Base-by-base conservation (phyloP, 129 eudicot genomes). In the Pseudognaphalium luteoalbum region DNA sequence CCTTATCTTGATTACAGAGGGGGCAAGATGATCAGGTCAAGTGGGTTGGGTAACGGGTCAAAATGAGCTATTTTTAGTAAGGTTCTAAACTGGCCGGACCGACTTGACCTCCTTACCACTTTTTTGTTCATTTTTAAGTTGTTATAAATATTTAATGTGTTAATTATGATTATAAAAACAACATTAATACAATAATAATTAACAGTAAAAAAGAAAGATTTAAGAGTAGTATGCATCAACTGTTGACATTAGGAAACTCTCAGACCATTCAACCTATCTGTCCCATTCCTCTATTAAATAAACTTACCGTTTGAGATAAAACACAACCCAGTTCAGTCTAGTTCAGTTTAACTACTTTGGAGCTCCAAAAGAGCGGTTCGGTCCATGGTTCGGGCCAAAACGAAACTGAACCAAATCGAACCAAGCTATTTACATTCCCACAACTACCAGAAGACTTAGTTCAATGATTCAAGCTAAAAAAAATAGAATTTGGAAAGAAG, bases 341-440 rank as follows among this genome's bases (percentile, higher is more conserved):
- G 62, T 56, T 33, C 47, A n/a, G 51, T 72, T 72, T 56, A 19
- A 47, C 41, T 72, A 72, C 51, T 52, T 71, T 71, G 30, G 76
- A 50, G 15, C 62, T 28, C 42, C 8, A 29, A 7, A 66, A 16
- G 1, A 73, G 57, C 12, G 10, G 39, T 58, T 59, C 21, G 56
- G 68, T 73, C 25, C 68, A 21, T 35, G 35, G 57, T 73, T 58
- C 37, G 11, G 51, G 67, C 52, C 21, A 15, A 41, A 62, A 75
- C 62, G 16, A 10, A n/a, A 58, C 42, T 1, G 4, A 25, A 25
- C 28, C 28, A 25, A 25, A 20, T 2, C 50, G 20, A 57, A 1
- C 6, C 7, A 8, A 9, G 62, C 22, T 21, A 57, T 57, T 20
- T n/a, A 57, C 62, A 20, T 57, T 20, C 4, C 6, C 22, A 20